Conservation (phyloP, 169 alveolate genomes). For the Cryptosporidium xiaoi region DNA sequence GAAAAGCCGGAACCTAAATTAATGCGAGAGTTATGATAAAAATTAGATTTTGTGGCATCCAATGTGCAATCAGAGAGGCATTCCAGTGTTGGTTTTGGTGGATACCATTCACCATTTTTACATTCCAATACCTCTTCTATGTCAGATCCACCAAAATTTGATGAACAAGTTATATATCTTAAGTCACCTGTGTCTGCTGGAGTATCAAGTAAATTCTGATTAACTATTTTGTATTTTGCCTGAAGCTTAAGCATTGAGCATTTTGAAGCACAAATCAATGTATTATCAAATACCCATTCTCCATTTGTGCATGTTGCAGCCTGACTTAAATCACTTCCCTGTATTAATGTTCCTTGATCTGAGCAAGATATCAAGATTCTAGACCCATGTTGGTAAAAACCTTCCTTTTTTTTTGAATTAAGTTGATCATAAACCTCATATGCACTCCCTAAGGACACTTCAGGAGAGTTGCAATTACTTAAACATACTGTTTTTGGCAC, state of each 20-base stretch:
- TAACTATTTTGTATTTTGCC: constrained; percentile 31
- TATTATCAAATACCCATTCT: constrained; percentile 69
- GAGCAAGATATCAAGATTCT: constrained; percentile 52
- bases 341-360: constrained; percentile 56
- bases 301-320: constrained; percentile 68
- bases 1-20: too few relatives aligned
- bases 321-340: constrained; percentile 57
- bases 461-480: constrained; percentile 51
- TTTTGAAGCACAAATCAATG: constrained; percentile 57
- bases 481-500: constrained; percentile 62
- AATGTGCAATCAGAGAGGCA: constrained; percentile 31
- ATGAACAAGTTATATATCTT: constrained; percentile 33
- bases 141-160: constrained; percentile 19
- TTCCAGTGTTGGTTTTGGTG: constrained; percentile 43
- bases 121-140: constrained; percentile 49
- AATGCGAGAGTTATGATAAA: too few relatives aligned
- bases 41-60: neutral
- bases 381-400: constrained; percentile 44
- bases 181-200: constrained; percentile 68
- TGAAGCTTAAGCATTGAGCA: constrained; percentile 49
- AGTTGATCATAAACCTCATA: constrained; percentile 6
- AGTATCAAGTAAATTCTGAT: constrained; percentile 7
- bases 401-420: constrained; percentile 15
- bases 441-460: constrained; percentile 39
- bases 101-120: constrained; percentile 68